Evolutionary conservation across 2,329 filamentous ascomycete genomes (phyloP).

Genomic region (Fusarium duplospermum): DNA sequence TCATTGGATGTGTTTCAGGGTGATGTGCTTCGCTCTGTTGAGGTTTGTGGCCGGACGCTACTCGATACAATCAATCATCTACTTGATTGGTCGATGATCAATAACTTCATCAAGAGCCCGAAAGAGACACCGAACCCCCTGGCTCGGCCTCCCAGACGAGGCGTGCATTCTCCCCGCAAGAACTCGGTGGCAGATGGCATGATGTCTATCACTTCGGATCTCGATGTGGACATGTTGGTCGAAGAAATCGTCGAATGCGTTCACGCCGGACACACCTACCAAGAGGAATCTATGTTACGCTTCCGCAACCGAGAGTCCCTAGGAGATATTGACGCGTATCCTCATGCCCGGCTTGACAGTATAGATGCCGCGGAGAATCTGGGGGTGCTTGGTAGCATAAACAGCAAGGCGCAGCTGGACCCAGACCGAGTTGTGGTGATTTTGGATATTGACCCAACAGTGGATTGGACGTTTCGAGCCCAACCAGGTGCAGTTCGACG

Average conservation of each 20-base stretch:
- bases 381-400: background rate
- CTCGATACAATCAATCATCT: constrained; percentile 66
- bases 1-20: constrained; percentile 59
- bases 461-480: constrained; percentile 64
- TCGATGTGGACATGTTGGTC: constrained; percentile 52
- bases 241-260: constrained; percentile 63
- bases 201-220: constrained; percentile 27
- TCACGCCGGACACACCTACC: constrained; percentile 51
- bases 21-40: constrained; percentile 60
- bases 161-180: background rate
- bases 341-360: constrained; percentile 16
- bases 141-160: background rate
- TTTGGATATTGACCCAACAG: constrained; percentile 53
- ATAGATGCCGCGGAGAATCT: constrained; percentile 24
- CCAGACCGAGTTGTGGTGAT: constrained; percentile 44
- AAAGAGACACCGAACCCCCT: background rate
- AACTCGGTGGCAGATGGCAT: constrained; percentile 24
- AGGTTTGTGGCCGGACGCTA: constrained; percentile 62
- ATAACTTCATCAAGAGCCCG: constrained; percentile 48
- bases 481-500: constrained; percentile 64
- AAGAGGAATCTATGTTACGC: constrained; percentile 34
- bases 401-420: background rate
- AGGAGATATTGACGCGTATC: background rate
- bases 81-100: constrained; percentile 66
- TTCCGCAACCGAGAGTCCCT: background rate